Evolutionary conservation across 2,329 filamentous ascomycete species (phyloP).

Genomic region (Phaeophleospora eucalypticola): DNA sequence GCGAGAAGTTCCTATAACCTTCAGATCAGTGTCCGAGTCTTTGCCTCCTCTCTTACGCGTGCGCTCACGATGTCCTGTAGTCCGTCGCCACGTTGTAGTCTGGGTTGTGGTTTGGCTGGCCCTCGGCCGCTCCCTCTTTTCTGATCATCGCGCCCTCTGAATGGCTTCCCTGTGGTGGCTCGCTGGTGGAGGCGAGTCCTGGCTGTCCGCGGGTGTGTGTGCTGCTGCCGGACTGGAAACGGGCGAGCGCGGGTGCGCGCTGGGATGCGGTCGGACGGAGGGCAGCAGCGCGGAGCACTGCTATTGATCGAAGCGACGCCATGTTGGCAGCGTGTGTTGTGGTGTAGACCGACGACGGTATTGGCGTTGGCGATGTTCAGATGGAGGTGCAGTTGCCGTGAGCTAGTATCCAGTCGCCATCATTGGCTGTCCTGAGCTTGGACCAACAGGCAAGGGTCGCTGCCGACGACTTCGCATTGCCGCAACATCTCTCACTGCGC

Average conservation of each 20-base stretch:
- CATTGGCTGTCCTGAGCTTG: too few species aligned
- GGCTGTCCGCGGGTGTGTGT: constrained; percentile 12
- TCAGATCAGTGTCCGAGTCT: constrained; percentile 26
- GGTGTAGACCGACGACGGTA: too few species aligned
- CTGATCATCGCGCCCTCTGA: constrained; percentile 43
- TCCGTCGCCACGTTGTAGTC: constrained; percentile 79
- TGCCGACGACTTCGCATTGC: constrained; percentile 13
- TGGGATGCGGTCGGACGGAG: constrained; percentile 23
- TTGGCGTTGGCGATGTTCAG: too few species aligned
- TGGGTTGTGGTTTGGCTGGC: constrained; percentile 62
- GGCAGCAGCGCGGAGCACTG: constrained; percentile 37
- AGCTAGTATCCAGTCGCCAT: too few species aligned
- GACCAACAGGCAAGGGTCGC: too few species aligned
- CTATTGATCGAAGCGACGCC: constrained; percentile 33
- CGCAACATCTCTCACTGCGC: constrained; percentile 3
- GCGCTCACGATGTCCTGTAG: constrained; percentile 80
- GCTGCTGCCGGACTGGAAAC: constrained; percentile 12
- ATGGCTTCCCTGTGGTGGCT: constrained; percentile 10
- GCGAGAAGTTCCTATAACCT: constrained; percentile 71
- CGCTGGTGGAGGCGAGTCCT: constrained; percentile 12
- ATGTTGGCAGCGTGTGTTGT: too few species aligned
- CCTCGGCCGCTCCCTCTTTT: constrained; percentile 48
- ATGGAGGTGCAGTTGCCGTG: too few species aligned
- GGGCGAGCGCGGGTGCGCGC: constrained; percentile 21
- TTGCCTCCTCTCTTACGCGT: background rate